phyloP scores from a whole-genome alignment of 768 basidiomycete genomes.

The Lentinula guzmanii region DNA sequence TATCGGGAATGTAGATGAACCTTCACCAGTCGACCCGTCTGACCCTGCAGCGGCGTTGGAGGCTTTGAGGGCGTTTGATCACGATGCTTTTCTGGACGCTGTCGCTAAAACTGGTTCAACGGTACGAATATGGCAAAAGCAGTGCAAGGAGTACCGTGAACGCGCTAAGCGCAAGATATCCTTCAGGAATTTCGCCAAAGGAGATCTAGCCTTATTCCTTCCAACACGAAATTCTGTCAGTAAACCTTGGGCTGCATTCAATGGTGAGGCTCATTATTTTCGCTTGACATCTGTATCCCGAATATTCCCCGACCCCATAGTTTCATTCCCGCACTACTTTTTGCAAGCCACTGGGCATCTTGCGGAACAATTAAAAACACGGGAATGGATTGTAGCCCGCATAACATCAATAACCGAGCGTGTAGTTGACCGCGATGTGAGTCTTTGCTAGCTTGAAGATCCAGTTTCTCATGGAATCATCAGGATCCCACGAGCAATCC shows the following conservation, averaged over 20 bases:
- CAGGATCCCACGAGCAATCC: slow-evolving; percentile 84
- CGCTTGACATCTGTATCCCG: slow-evolving; percentile 17
- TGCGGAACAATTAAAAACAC: slow-evolving; percentile 81
- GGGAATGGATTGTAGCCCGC: slow-evolving; percentile 94
- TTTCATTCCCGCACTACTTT: slow-evolving; percentile 97
- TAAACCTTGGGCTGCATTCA: slow-evolving; percentile 98
- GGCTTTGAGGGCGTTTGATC: slow-evolving; percentile 66
- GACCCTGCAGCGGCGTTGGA: slow-evolving; percentile 70
- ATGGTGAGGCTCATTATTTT: slow-evolving; percentile 49
- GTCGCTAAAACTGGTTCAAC: slow-evolving; percentile 78
- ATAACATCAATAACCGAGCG: slow-evolving; percentile 86
- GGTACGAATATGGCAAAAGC: slow-evolving; percentile 95
- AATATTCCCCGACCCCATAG: slow-evolving; percentile 40
- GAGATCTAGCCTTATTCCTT: slow-evolving; percentile 92
- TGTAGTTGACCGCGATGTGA: slow-evolving; percentile 73
- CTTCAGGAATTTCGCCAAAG: slow-evolving; percentile 91
- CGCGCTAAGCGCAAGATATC: slow-evolving; percentile 96
- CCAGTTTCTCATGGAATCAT: background rate
- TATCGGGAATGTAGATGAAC: slow-evolving; percentile 53
- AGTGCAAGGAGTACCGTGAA: slow-evolving; percentile 93
- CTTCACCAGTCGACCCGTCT: slow-evolving; percentile 72
- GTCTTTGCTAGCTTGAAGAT: slow-evolving; percentile 13
- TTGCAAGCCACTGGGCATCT: slow-evolving; percentile 82
- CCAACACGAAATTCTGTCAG: slow-evolving; percentile 92
- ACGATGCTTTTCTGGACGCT: slow-evolving; percentile 80